These are phyloP conservation scores for Trichophyton schoenleinii DNA, from an alignment of 2,329 filamentous ascomycete species.

Conservation along the genomic window DNA sequence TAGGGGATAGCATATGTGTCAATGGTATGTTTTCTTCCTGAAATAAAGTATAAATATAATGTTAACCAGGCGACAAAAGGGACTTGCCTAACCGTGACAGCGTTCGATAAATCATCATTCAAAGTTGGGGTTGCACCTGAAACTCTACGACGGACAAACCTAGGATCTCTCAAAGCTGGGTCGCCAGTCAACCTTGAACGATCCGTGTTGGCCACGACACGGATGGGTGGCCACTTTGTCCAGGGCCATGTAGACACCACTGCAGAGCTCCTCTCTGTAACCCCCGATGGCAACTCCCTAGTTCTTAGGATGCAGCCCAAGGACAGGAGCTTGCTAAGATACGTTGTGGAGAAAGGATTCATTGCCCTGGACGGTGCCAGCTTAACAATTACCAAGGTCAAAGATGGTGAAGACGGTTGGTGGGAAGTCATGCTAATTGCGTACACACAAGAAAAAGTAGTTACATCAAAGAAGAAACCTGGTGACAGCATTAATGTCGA, in stretches of 20 bases:
- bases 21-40: conserved; percentile 48
- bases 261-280: conserved; percentile 59
- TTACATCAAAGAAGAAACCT: conserved; percentile 62
- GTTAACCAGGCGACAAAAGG: conserved; percentile 23
- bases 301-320: conserved; percentile 71
- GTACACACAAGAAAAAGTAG: conserved; percentile 88
- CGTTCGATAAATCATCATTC: conserved; percentile 53
- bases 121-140: conserved; percentile 91
- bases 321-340: conserved; percentile 58
- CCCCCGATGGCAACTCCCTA: conserved; percentile 76
- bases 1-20: conserved; percentile 88
- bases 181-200: conserved; percentile 84
- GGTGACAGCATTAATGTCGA: conserved; percentile 84
- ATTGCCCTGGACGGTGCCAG: conserved; percentile 90
- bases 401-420: conserved; percentile 69
- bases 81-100: conserved; percentile 86
- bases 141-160: conserved; percentile 87
- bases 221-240: conserved; percentile 97
- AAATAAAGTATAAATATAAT: neutral
- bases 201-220: conserved; percentile 76
- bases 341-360: conserved; percentile 93
- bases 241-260: conserved; percentile 94
- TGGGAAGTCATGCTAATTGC: conserved; percentile 94
- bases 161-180: conserved; percentile 56
- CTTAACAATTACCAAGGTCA: conserved; percentile 76